These are phyloP conservation scores for Polytrichum formosum DNA, from an alignment of 225 moss, liverwort and hornwort genomes.

Conservation along the genomic window DNA sequence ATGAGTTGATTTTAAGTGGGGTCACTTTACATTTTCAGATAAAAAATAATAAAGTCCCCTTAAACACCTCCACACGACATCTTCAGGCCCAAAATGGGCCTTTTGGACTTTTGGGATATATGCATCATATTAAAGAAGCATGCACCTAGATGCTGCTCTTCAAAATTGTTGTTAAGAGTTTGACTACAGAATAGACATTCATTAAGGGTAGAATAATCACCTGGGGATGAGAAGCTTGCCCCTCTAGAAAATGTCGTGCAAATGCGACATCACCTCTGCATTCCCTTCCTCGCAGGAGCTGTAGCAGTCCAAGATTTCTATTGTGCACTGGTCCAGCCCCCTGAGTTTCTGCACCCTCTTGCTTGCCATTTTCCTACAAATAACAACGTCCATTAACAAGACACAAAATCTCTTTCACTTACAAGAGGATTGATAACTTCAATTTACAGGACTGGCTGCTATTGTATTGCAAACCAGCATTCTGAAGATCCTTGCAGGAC, in stretches of 20 bases:
- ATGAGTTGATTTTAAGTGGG: no score
- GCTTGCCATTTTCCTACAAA: conserved; percentile 28
- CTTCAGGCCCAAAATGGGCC: no score
- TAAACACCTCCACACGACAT: no score
- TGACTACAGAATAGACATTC: no score
- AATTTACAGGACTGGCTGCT: background rate
- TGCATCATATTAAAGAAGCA: no score
- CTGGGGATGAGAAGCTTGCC: conserved; percentile 63
- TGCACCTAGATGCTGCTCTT: no score
- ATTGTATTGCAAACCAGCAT: conserved; percentile 2
- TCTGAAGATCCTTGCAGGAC: background rate
- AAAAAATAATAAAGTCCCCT: no score
- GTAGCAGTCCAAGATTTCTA: conserved; percentile 35
- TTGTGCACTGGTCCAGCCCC: conserved; percentile 22
- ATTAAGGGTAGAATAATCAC: conserved; percentile 15
- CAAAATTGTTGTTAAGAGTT: no score
- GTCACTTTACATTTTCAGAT: no score
- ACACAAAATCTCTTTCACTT: conserved; percentile 3
- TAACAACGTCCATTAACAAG: background rate
- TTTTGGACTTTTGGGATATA: no score
- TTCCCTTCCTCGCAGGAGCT: conserved; percentile 48
- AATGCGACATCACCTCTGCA: conserved; percentile 43
- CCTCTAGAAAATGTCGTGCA: conserved; percentile 58
- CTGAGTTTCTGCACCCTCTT: conserved; percentile 22
- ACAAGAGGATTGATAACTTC: conserved; percentile 4